Base-by-base conservation (phyloP, 441 rosid genomes). In the Bruguiera hainesii region DNA sequence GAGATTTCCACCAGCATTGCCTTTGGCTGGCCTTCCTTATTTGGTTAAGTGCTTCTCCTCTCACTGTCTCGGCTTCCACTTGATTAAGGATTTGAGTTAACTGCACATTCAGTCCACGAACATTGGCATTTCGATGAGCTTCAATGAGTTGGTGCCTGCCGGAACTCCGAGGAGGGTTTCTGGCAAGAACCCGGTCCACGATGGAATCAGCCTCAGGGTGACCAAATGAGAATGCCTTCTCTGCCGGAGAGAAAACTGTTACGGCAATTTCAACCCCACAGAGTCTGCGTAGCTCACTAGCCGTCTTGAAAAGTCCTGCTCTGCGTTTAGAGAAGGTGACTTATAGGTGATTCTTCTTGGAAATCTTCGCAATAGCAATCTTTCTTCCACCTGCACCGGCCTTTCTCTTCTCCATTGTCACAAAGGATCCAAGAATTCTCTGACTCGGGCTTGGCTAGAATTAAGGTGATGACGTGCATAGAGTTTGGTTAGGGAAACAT, bases 321-420 rank as follows among this genome's bases (percentile, higher is more conserved):
- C 79, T 76, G 6, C 89, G 80, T 48, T 85, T 85, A 1, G 87
- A 85, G 75, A 85, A 82, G 6, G 89, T 85, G 3, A 85, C 87
- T 52, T 85, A 81, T 15, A 79, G 76, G 60, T 76, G 68, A 46
- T 53, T 81, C 56, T 83, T 78, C 71, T 79, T 80, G 0, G 71
- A 46, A 18, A 83, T 85, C 65, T 68, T 78, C 29, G 69, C 76
- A 6, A 83, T 78, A 0, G 66, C 46, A 19, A 81, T 75, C 78
- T 78, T 85, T 59, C 78, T 84, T 7, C 87, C 78, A 30, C 87
- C 87, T 51, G 67, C 48, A 35, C 69, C 75, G 0, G 76, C 5
- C 56, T 71, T 77, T 26, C 53, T 77, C 46, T 51, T 74, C 76
- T 46, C 64, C 82, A 74, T 65, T 23, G 39, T 56, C 15, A 35